Base-by-base conservation (phyloP, 164 flowering plant species). In the Buxus sempervirens region DNA sequence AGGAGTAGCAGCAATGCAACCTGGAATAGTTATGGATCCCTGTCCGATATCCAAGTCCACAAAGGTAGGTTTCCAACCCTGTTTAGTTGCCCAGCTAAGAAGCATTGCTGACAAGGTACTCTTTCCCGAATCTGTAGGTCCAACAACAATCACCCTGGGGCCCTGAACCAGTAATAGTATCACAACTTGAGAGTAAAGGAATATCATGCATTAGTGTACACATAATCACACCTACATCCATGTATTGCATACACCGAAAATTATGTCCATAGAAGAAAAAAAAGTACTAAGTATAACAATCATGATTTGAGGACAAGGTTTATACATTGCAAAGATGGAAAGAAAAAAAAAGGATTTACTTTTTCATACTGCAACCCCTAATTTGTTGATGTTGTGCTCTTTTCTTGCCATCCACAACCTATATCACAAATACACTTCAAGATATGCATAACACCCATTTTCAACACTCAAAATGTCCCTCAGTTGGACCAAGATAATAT, bases 1-100 rank as follows among this genome's bases (percentile, higher is more conserved):
- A 20, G 97, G 96, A n/a, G 94, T 89, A 49, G 96, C 96, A 48
- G 91, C 90, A 71, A 93, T 80, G 70, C 90, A 84, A 48, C 96
- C 98, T 51, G 96, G 96, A 69, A 83, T 77, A 24, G 99, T 89
- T 68, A 95, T 89, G 64, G 91, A 76, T 78, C 99, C 98, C 78
- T 95, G 97, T 54, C 99, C 98, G 57, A 90, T 85, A 79, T 95
- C 97, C 76, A 95, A 80, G 79, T 92, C 97, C 41, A 95, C 97
- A 71, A 80, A 90, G 25, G 97, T 92, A 59, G 99, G 98, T 68
- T 95, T 92, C 96, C 94, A 95, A n/a, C 93, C 90, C 74, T 82
- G 94, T 81, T 95, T 95, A 60, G 98, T 90, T 22, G 99, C 94
- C 99, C 98, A 94, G 69, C 93, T 90, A 58, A 89, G 86, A 72